Conservation (phyloP, 306 rosid genomes). For the Medicago lupulina region DNA sequence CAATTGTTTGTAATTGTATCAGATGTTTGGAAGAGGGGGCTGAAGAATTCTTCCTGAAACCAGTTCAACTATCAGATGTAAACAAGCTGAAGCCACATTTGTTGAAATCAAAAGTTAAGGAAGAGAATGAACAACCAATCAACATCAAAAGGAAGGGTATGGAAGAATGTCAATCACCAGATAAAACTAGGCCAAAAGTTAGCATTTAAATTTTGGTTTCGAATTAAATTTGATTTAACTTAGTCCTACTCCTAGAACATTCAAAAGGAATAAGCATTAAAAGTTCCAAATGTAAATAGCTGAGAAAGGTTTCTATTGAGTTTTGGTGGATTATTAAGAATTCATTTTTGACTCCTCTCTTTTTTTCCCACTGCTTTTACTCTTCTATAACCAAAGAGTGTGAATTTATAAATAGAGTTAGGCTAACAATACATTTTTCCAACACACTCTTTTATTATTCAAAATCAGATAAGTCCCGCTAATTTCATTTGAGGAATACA, state of each 20-base stretch:
- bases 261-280: neutral
- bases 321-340: slow-evolving; percentile 22
- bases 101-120: slow-evolving; percentile 59
- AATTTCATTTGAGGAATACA: no score
- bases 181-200: slow-evolving; percentile 52
- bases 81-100: slow-evolving; percentile 79
- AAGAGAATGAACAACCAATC: slow-evolving; percentile 52
- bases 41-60: slow-evolving; percentile 85
- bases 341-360: neutral
- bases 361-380: no score
- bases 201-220: slow-evolving; percentile 36
- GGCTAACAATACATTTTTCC: no score
- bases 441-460: no score
- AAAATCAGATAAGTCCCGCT: no score
- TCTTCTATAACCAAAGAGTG: no score
- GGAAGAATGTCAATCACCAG: slow-evolving; percentile 42
- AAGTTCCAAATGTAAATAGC: slow-evolving; percentile 28
- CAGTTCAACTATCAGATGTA: slow-evolving; percentile 80
- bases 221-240: slow-evolving; percentile 5
- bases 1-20: slow-evolving; percentile 37
- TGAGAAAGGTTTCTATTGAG: neutral
- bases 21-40: slow-evolving; percentile 97
- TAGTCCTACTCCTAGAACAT: slow-evolving; percentile 23
- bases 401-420: no score
- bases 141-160: slow-evolving; percentile 47